phyloP scores from a whole-genome alignment of 2,329 filamentous ascomycete species.

The Metarhizium guizhouense region DNA sequence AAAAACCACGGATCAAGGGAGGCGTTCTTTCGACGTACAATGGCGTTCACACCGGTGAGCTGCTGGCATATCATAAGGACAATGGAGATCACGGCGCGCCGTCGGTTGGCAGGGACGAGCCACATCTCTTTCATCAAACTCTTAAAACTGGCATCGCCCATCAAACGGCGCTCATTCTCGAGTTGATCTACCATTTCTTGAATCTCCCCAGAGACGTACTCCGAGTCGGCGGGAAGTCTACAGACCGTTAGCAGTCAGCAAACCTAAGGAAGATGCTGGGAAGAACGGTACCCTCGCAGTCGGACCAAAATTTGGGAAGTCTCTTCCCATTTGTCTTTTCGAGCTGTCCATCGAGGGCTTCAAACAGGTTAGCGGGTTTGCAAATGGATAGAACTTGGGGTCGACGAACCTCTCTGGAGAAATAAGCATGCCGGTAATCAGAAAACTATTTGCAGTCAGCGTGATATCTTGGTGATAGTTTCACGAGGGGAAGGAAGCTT shows the following conservation, averaged over 20 bases:
- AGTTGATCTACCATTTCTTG: slow-evolving; percentile 52
- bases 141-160: slow-evolving; percentile 42
- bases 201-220: slow-evolving; percentile 50
- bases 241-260: not conserved
- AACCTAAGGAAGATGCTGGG: not conserved
- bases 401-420: slow-evolving; percentile 37
- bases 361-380: slow-evolving; percentile 16
- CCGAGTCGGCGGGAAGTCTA: slow-evolving; percentile 42
- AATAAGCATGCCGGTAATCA: slow-evolving; percentile 51
- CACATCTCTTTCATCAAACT: slow-evolving; percentile 58
- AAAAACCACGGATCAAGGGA: slow-evolving; percentile 22
- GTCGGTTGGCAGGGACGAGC: slow-evolving; percentile 50
- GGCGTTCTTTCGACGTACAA: slow-evolving; percentile 28
- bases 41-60: slow-evolving; percentile 52
- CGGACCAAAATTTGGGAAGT: slow-evolving; percentile 45
- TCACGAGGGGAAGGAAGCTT: slow-evolving; percentile 7
- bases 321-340: slow-evolving; percentile 58
- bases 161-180: slow-evolving; percentile 51
- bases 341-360: slow-evolving; percentile 59
- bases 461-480: no score
- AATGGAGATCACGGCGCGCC: slow-evolving; percentile 55
- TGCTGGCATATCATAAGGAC: slow-evolving; percentile 58
- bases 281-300: slow-evolving; percentile 29
- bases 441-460: slow-evolving; percentile 21
- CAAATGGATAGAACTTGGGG: not conserved